Evolutionary conservation across 2,329 filamentous ascomycete species (phyloP).

Genomic region (Leptographium lundbergii): DNA sequence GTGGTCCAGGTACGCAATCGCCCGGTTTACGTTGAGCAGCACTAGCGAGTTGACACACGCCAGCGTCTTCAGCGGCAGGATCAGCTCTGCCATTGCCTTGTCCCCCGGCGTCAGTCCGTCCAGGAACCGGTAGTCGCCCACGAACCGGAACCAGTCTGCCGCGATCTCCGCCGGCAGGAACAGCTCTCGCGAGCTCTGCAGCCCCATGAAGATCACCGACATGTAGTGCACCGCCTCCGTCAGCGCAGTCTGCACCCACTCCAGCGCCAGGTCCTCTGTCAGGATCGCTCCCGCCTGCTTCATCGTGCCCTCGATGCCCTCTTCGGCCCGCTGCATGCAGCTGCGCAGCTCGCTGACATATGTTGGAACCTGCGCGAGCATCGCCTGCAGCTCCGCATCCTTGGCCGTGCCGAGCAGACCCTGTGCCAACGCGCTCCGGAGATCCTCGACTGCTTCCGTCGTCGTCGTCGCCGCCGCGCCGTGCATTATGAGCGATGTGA

Average conservation of each 20-base stretch:
- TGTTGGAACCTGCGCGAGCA: slow-evolving; percentile 32
- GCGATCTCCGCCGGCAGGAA: slow-evolving; percentile 48
- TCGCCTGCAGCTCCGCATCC: slow-evolving; percentile 16
- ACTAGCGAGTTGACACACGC: slow-evolving; percentile 58
- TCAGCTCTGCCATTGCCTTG: slow-evolving; percentile 34
- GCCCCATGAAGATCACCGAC: slow-evolving; percentile 58
- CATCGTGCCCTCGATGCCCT: slow-evolving; percentile 34
- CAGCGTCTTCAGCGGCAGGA: slow-evolving; percentile 54
- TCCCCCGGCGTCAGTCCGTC: slow-evolving; percentile 40
- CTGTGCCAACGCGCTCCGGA: slow-evolving; percentile 6
- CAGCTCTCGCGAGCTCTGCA: slow-evolving; percentile 42
- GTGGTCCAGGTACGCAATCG: slow-evolving; percentile 44
- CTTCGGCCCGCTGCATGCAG: slow-evolving; percentile 36
- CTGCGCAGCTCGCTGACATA: slow-evolving; percentile 34
- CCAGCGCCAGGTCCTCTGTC: slow-evolving; percentile 39
- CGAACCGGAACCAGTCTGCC: slow-evolving; percentile 61
- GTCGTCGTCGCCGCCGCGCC: slow-evolving; percentile 8
- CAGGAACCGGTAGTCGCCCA: slow-evolving; percentile 58
- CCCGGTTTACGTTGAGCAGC: slow-evolving; percentile 52
- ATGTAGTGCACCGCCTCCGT: slow-evolving; percentile 63
- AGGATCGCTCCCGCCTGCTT: slow-evolving; percentile 31
- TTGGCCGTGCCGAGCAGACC: not conserved
- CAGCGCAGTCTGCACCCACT: slow-evolving; percentile 51
- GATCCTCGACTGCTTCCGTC: not conserved
- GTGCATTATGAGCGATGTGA: slow-evolving; percentile 36